These are phyloP conservation scores for Colletotrichum cereale DNA, from an alignment of 2,329 filamentous ascomycete species.

Conservation along the genomic window DNA sequence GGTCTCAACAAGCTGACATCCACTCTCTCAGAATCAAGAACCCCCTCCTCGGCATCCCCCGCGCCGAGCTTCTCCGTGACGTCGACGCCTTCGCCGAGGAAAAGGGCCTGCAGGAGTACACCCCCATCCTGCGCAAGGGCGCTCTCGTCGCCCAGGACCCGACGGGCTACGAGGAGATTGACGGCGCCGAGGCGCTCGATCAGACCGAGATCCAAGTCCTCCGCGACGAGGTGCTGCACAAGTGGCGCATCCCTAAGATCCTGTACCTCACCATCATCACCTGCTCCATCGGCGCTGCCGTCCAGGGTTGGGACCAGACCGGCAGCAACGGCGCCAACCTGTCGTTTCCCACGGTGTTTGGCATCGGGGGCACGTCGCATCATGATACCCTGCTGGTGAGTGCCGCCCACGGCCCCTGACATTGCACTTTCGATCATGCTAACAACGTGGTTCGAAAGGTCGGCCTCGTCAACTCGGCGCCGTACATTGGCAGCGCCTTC, in stretches of 20 bases:
- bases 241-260: conserved; percentile 62
- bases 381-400: conserved; percentile 59
- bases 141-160: conserved; percentile 66
- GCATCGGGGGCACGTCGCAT: conserved; percentile 59
- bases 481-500: conserved; percentile 59
- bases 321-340: conserved; percentile 63
- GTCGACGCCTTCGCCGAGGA: conserved; percentile 66
- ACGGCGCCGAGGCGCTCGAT: conserved; percentile 52
- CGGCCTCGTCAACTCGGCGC: conserved; percentile 68
- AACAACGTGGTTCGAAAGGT: conserved; percentile 68
- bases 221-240: conserved; percentile 58
- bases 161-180: conserved; percentile 60
- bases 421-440: conserved; percentile 35
- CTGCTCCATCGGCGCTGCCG: conserved; percentile 66
- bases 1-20: conserved; percentile 38
- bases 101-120: conserved; percentile 58
- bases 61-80: conserved; percentile 60
- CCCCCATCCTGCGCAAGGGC: conserved; percentile 62
- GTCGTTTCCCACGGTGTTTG: conserved; percentile 58
- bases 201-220: conserved; percentile 57
- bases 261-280: conserved; percentile 64
- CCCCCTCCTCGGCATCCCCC: conserved; percentile 59
- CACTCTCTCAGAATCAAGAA: conserved; percentile 54
- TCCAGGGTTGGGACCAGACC: conserved; percentile 65
- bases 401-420: not conserved